Percentiles rank a stretch among this genome's conserved stretches.
phyloP scores from a whole-genome alignment of 768 basidiomycete genomes.

The Pleurotus citrinopileatus region DNA sequence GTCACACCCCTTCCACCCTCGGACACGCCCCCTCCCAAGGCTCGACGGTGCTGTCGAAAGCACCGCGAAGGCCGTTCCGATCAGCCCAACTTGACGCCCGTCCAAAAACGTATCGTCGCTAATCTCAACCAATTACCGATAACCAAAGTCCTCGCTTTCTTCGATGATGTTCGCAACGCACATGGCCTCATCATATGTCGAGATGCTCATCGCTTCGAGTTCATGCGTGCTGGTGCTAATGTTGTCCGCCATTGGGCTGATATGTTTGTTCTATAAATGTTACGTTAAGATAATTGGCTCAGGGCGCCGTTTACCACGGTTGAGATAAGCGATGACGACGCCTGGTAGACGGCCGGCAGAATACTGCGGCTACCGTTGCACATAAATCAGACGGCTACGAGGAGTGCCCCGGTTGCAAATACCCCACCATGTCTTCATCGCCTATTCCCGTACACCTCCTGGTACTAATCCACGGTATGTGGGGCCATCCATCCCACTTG shows the following conservation, averaged over 20 bases:
- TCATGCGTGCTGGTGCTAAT: slow-evolving; percentile 58
- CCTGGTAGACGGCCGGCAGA: slow-evolving; percentile 3
- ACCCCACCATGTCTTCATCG: neutral
- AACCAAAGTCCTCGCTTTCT: slow-evolving; percentile 70
- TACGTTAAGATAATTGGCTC: too few relatives aligned
- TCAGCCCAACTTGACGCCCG: slow-evolving; percentile 48
- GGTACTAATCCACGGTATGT: slow-evolving; percentile 68
- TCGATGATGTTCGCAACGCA: slow-evolving; percentile 55
- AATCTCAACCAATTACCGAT: slow-evolving; percentile 70
- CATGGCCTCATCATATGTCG: slow-evolving; percentile 73
- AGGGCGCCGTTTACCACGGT: neutral
- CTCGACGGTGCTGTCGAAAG: slow-evolving; percentile 5
- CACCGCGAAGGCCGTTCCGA: slow-evolving; percentile 14
- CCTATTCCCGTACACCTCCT: slow-evolving; percentile 37
- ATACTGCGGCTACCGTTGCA: neutral
- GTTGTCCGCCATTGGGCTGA: slow-evolving; percentile 73
- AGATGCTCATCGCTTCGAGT: slow-evolving; percentile 57
- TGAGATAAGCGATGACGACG: slow-evolving; percentile 6
- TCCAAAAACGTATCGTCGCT: slow-evolving; percentile 54
- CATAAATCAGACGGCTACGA: neutral
- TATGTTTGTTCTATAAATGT: slow-evolving; percentile 39
- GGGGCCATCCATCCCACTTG: slow-evolving; percentile 73
- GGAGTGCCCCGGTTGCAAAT: neutral
- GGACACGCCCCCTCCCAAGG: neutral
- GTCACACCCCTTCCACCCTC: neutral